A percentile compares a stretch with the other conserved stretches of the same genome.
Evolutionary conservation across 129 eudicot genomes (phyloP).

Genomic region (Flaveria sonorensis): DNA sequence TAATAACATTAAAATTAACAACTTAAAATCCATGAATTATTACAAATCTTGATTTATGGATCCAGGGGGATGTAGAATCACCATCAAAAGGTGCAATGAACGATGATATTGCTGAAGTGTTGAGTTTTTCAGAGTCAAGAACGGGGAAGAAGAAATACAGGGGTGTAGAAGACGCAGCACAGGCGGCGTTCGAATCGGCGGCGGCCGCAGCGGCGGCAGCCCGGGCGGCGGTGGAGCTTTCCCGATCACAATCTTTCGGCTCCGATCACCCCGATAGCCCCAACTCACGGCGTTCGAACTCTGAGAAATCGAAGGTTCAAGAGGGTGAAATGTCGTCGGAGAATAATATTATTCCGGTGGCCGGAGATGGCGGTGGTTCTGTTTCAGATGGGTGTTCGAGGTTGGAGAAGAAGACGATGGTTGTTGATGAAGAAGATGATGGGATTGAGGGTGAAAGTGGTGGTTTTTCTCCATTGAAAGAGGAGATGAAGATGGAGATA

Average conservation of each 20-base stretch:
- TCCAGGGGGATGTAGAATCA: constrained; percentile 21
- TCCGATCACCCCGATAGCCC: constrained; percentile 53
- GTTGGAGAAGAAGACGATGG: not conserved
- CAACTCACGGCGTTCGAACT: constrained; percentile 24
- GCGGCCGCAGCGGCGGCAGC: constrained; percentile 93
- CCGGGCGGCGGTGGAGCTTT: constrained; percentile 84
- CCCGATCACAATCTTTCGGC: constrained; percentile 51
- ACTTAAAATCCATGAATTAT: not conserved
- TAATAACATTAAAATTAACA: not conserved
- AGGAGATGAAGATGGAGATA: constrained; percentile 26
- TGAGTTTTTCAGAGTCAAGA: constrained; percentile 41
- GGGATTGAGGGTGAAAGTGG: constrained; percentile 26
- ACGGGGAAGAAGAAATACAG: constrained; percentile 52
- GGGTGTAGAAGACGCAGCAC: constrained; percentile 89
- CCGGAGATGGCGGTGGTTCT: not conserved
- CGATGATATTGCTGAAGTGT: constrained; percentile 31
- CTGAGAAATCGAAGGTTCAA: not conserved
- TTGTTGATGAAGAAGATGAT: constrained; percentile 52
- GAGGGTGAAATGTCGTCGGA: not conserved
- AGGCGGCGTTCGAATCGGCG: constrained; percentile 82
- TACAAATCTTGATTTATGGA: constrained; percentile 17
- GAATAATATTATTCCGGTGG: not conserved
- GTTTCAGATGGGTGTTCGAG: not conserved
- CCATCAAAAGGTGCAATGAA: constrained; percentile 12
- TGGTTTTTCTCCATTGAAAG: not conserved